phyloP scores from a whole-genome alignment of 202 grass and related monocot genomes.

The Cymbopogon flexuosus region DNA sequence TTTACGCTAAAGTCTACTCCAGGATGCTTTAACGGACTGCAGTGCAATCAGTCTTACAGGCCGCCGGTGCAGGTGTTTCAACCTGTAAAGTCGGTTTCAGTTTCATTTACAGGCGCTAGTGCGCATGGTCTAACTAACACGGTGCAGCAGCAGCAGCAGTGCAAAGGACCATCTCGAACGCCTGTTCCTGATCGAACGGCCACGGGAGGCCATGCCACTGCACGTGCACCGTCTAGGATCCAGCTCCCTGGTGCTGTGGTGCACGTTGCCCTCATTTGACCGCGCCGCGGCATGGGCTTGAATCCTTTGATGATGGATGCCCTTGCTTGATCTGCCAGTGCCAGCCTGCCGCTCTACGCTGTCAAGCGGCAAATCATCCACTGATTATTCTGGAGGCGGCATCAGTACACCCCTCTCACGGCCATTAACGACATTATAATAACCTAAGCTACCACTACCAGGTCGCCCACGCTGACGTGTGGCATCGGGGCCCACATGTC shows the following conservation, averaged over 20 bases:
- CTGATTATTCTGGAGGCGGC: constrained; percentile 28
- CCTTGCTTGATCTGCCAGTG: neutral
- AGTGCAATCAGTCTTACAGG: too few species aligned
- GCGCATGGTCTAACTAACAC: too few species aligned
- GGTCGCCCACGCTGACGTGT: neutral
- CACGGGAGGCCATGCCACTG: neutral
- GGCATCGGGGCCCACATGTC: neutral
- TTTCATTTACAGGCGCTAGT: too few species aligned
- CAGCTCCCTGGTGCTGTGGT: neutral
- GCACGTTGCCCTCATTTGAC: constrained; percentile 46
- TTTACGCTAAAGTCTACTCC: too few species aligned
- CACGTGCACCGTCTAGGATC: constrained; percentile 38
- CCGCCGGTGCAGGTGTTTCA: too few species aligned
- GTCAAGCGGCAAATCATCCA: constrained; percentile 20
- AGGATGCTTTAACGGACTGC: too few species aligned
- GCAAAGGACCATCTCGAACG: neutral
- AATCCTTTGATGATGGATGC: constrained; percentile 1
- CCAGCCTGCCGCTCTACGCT: constrained; percentile 19
- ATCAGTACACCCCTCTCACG: neutral
- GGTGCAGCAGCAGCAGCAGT: too few species aligned
- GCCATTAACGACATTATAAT: neutral
- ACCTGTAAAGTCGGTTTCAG: too few species aligned
- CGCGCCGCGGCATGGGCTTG: neutral
- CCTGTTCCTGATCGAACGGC: constrained; percentile 14
- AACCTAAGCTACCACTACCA: neutral